Base-by-base conservation (phyloP, 225 moss, liverwort and hornwort species). In the Bryoerythrophyllum caledonicum region DNA sequence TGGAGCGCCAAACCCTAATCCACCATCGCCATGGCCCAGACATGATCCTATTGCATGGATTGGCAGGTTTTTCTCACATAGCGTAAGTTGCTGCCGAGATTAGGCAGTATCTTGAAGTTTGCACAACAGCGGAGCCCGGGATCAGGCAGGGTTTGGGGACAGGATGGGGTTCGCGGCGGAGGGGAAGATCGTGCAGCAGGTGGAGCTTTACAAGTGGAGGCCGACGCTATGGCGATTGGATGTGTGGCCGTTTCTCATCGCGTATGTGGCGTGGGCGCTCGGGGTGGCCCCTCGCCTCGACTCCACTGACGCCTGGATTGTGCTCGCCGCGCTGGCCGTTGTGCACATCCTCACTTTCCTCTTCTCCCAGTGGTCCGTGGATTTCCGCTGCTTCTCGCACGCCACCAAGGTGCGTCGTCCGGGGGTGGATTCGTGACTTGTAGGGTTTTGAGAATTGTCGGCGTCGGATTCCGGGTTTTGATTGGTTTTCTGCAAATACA, bases 361-460 rank as follows among this genome's bases (percentile, higher is more conserved):
- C 35, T 99, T 93, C 76, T 95, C 97, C 67, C 86, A 87, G 10
- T 99, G 97, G 97, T 99, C 97, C 19, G 91, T 99, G 63, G 95
- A 95, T 83, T 99, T 99, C 70, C 93, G 93, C 10, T 99, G 97
- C 85, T 88, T 99, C 68, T 89, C 94, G 77, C 97, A 99, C 78
- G 93, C 94, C 55, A 79, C 25, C 62, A 91, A 91, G 95, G 95
- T 93, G 67, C 58, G 32, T 32, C 32, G 32, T 32, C 32, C 32
- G 80, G 8, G 5, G 52, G 21, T 21, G 53, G 21, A 7, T 54
- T 54, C 10, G 8, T 53, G 14, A 15, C n/a, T 60, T 46, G 58
- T 70, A 68, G 81, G 81, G 71, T n/a, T 85, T 76, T 58, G 24
- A 35, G 66, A 64, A 75, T 78, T 67, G 58, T 53, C n/a, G n/a